phyloP scores from a whole-genome alignment of 768 basidiomycete species.

The Xerocomellus intermedius region DNA sequence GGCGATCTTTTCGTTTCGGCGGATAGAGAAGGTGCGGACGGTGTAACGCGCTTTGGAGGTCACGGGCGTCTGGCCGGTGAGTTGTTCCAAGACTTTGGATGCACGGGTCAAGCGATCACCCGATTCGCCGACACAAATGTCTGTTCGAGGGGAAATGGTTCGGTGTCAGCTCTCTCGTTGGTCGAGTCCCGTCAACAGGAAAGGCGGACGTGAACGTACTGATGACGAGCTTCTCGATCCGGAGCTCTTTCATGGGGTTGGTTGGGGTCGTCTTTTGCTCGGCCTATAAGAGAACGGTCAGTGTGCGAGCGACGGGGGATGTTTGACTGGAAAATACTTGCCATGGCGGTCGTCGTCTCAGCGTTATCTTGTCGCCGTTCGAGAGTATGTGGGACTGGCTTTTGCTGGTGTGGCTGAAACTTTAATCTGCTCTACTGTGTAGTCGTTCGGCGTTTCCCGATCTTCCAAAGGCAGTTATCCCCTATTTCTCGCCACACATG shows the following conservation, averaged over 20 bases:
- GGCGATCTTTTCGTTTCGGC: constrained; percentile 99
- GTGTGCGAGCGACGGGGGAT: neutral
- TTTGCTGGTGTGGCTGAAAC: constrained; percentile 31
- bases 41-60: constrained; percentile 99
- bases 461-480: neutral
- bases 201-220: constrained; percentile 58
- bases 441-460: constrained; percentile 25
- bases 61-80: constrained; percentile 98
- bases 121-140: constrained; percentile 99
- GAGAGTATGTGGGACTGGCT: constrained; percentile 9
- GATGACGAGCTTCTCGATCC: constrained; percentile 98
- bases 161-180: neutral
- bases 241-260: constrained; percentile 95
- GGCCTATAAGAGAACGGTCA: constrained; percentile 48
- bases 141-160: constrained; percentile 38
- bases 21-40: constrained; percentile 97
- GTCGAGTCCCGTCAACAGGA: neutral
- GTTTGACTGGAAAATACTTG: constrained; percentile 2
- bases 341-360: constrained; percentile 30
- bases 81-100: constrained; percentile 98
- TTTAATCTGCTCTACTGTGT: constrained; percentile 17
- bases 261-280: constrained; percentile 85
- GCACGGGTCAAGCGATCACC: constrained; percentile 99
- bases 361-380: constrained; percentile 36
- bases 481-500: neutral